Evolutionary conservation across 495 filamentous ascomycete genomes (phyloP), one percentile per base, ranked within the genome.

Genomic region (Apodospora peruviana): DNA sequence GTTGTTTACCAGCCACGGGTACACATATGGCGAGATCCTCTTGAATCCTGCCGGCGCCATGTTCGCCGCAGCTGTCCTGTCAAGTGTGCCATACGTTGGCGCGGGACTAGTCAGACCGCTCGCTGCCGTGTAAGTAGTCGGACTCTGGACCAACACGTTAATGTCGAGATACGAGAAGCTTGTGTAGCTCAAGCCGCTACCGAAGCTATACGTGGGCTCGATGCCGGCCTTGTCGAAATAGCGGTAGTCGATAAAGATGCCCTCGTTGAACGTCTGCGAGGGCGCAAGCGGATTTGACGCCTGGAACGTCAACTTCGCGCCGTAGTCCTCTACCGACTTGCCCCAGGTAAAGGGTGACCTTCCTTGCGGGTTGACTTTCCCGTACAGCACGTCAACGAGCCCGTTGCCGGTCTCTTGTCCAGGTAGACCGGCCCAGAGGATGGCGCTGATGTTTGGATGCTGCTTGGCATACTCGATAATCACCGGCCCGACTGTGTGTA

Each of bases 361-460:
- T 35, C 72, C 79, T 17, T 72, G 76, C 0, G 76, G 77, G 44
- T 73, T 71, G 21, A 69, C 62, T 7, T 61, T 61, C 5, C 76
- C 77, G 46, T 70, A 76, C 3, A 80, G 59, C 0, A 82, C 67
- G 40, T 82, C 75, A 0, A 69, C 63, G 0, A 82, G 55, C 0
- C 68, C 64, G 53, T 80, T 76, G 1, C 79, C 79, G 4, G 71
- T 72, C 45, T 84, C 77, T 44, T 84, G 70, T 2, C 73, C 79
- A 0, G 78, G 78, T 1, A 78, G 71, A 25, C 76, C 74, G 0
- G 73, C 75, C 55, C 69, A 73, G 5, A 83, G 51, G 21, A 82
- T 75, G 7, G 77, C 78, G 2, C 72, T 79, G 9, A 85, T 74
- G 57, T 84, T 84, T 0, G 76, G 74, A 48, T 83, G 59, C n/a